These are phyloP conservation scores for Pestalotiopsis sp. DNA, from an alignment of 2,329 filamentous ascomycete genomes.

Conservation along the genomic window DNA sequence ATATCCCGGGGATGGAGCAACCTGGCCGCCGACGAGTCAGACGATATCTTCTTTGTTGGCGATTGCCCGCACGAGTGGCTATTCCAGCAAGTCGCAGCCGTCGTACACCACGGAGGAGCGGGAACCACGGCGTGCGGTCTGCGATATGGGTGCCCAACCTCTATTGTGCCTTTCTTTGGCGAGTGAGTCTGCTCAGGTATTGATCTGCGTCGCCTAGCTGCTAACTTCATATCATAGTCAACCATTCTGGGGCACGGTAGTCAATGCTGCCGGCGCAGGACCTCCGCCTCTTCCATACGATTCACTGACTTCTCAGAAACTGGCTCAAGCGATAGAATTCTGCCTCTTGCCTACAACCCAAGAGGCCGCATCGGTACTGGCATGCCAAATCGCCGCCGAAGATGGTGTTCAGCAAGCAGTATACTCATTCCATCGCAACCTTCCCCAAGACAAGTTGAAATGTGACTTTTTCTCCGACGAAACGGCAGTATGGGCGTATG, in stretches of 20 bases:
- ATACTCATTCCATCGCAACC: slow-evolving; percentile 37
- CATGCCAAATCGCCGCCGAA: slow-evolving; percentile 36
- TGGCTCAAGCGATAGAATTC: slow-evolving; percentile 36
- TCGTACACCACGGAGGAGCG: slow-evolving; percentile 67
- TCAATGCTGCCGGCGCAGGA: slow-evolving; percentile 40
- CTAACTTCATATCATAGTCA: slow-evolving; percentile 24
- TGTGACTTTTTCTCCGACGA: slow-evolving; percentile 67
- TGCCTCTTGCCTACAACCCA: slow-evolving; percentile 32
- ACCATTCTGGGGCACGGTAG: slow-evolving; percentile 44
- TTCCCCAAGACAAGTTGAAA: slow-evolving; percentile 31
- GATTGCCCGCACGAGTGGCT: slow-evolving; percentile 71
- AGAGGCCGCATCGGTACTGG: slow-evolving; percentile 33
- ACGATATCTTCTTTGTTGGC: slow-evolving; percentile 53
- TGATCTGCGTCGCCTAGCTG: too few species aligned
- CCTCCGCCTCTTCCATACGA: slow-evolving; percentile 37
- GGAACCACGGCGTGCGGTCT: slow-evolving; percentile 68
- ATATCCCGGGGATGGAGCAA: slow-evolving; percentile 69
- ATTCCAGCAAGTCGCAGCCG: slow-evolving; percentile 59
- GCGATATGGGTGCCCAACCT: slow-evolving; percentile 60
- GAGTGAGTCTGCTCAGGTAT: slow-evolving; percentile 36
- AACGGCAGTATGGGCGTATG: slow-evolving; percentile 54
- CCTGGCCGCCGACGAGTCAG: slow-evolving; percentile 53
- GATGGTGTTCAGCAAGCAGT: slow-evolving; percentile 39
- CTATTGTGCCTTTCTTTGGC: slow-evolving; percentile 69
- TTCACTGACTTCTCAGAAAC: slow-evolving; percentile 31